These are phyloP conservation scores for Volvox africanus DNA, from an alignment of 139 green algal species.

Conservation along the genomic window DNA sequence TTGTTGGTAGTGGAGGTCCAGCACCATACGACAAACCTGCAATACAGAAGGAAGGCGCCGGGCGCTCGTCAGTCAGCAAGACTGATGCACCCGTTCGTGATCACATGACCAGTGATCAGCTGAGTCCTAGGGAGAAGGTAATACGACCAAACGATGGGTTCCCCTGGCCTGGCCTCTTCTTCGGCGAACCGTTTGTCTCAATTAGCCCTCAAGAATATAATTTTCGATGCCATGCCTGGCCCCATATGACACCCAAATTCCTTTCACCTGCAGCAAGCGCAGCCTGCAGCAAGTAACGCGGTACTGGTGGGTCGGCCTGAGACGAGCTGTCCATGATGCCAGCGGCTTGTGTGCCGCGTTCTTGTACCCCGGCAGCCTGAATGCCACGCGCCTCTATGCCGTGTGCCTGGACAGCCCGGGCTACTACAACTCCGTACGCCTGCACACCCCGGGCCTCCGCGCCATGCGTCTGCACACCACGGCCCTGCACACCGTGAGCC, in stretches of 20 bases:
- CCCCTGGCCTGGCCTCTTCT: no score
- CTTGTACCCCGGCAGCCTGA: conserved; percentile 9
- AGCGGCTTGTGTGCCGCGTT: conserved; percentile 23
- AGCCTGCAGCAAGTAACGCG: conserved; percentile 42
- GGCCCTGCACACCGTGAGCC: not conserved
- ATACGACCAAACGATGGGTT: no score
- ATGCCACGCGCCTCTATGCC: not conserved
- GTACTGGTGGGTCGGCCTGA: conserved; percentile 29
- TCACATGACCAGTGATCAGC: no score
- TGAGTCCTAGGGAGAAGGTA: no score
- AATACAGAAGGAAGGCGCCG: not conserved
- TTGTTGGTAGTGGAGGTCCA: not conserved
- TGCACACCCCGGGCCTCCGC: not conserved
- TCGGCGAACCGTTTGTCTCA: no score
- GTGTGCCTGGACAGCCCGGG: conserved; percentile 8
- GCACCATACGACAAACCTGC: conserved; percentile 30
- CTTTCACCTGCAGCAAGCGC: conserved; percentile 14
- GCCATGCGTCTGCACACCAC: not conserved
- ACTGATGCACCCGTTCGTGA: no score
- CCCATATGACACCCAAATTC: not conserved
- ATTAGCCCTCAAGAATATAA: no score
- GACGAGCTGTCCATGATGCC: conserved; percentile 13
- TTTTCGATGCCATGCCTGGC: no score
- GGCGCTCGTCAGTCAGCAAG: no score
- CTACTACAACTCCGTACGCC: not conserved